Conservation (phyloP, 768 basidiomycete species). For the Neoboletus magnificus region DNA sequence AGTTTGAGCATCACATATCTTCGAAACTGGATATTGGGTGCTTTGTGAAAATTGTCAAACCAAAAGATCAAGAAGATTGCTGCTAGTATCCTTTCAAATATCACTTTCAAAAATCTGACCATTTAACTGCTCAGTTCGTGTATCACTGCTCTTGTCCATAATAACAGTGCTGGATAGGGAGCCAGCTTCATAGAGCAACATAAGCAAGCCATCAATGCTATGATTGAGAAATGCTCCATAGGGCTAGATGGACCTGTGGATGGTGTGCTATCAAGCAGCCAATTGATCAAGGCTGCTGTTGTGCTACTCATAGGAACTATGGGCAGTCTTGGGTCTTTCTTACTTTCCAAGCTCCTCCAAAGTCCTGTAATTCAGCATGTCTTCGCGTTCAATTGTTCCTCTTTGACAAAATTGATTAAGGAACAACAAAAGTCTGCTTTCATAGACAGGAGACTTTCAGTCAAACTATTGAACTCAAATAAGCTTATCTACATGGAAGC, state of each 20-base stretch:
- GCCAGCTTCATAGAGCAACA: constrained; percentile 5
- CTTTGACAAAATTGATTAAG: constrained; percentile 10
- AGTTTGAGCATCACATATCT: constrained; percentile 33
- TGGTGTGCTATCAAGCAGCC: constrained; percentile 6
- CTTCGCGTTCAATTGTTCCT: constrained; percentile 34
- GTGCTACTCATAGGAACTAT: constrained; percentile 42
- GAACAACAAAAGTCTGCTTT: constrained; percentile 31
- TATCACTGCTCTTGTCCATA: constrained; percentile 7
- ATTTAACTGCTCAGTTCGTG: constrained; percentile 34
- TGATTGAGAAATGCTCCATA: constrained; percentile 40
- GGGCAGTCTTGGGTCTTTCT: constrained; percentile 38
- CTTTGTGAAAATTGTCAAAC: constrained; percentile 31
- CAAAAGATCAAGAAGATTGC: constrained; percentile 26
- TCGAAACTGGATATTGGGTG: constrained; percentile 19
- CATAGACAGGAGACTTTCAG: constrained; percentile 31
- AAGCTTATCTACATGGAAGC: constrained; percentile 38
- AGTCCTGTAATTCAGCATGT: constrained; percentile 24
- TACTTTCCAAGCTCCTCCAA: constrained; percentile 30
- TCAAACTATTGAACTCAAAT: constrained; percentile 21
- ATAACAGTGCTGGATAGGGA: background rate
- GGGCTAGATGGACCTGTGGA: constrained; percentile 13
- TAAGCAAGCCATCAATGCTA: constrained; percentile 29
- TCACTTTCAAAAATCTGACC: constrained; percentile 41
- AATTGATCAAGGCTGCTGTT: constrained; percentile 12
- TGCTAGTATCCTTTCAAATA: constrained; percentile 23